A percentile compares a stretch with the other conserved stretches of the same genome.
phyloP scores from a whole-genome alignment of 192 early-diverging fungal species.

The Spizellomyces sp. region DNA sequence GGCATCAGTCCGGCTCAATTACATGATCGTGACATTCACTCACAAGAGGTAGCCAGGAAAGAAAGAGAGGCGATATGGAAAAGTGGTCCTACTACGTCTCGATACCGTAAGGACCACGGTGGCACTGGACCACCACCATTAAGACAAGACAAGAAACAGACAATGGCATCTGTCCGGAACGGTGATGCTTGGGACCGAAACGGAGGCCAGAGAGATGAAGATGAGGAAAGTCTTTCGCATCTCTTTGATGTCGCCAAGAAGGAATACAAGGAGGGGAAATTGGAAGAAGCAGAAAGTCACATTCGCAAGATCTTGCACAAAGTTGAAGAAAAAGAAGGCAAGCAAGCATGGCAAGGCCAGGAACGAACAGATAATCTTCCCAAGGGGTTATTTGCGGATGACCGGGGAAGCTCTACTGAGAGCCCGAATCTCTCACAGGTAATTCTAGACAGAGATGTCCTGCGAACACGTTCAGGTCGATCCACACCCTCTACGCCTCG shows the following conservation, averaged over 20 bases:
- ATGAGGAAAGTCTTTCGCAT: neutral
- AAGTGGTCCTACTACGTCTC: neutral
- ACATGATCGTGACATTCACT: constrained; percentile 1
- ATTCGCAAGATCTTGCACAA: constrained; percentile 17
- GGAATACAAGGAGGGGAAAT: constrained; percentile 31
- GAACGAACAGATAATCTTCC: constrained; percentile 1
- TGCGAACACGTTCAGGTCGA: constrained; percentile 12
- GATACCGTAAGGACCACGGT: neutral
- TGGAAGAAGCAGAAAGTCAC: constrained; percentile 29
- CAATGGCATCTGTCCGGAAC: constrained; percentile 20
- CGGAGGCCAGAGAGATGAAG: constrained; percentile 1
- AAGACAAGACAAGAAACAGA: neutral
- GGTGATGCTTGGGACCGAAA: constrained; percentile 17
- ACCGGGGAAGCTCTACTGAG: neutral
- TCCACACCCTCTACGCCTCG: constrained; percentile 23
- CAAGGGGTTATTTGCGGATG: neutral
- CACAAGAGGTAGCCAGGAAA: constrained; percentile 5
- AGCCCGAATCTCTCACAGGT: neutral
- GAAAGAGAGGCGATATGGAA: constrained; percentile 11
- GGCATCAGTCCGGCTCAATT: constrained; percentile 35
- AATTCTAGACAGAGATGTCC: neutral
- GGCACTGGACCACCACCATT: neutral
- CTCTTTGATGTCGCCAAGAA: constrained; percentile 40
- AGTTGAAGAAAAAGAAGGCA: constrained; percentile 10
- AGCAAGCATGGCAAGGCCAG: neutral